Evolutionary conservation across 768 basidiomycete genomes (phyloP), one percentile per base, ranked within the genome.

Genomic region (Leccinum olivaceopallidum): DNA sequence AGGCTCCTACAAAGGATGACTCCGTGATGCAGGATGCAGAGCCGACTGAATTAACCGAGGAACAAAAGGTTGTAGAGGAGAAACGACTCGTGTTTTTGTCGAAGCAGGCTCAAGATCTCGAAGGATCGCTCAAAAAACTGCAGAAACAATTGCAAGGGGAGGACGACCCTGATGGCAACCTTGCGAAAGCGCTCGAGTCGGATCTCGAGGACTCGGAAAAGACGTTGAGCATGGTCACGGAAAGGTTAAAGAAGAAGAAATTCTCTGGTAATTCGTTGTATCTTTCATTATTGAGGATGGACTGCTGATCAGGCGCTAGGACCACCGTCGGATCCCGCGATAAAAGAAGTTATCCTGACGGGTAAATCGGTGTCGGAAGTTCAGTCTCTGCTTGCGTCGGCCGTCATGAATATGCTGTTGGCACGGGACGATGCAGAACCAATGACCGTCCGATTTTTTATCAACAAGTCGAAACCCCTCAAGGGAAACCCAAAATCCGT

Each of bases 51-150:
- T 64, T 73, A 32, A 72, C 62, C 4, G 10, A 49, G 8, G 67
- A 64, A 2, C 72, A 73, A 60, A 64, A 63, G 12, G 63, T 13
- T 20, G 51, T 57, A 0, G 70, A 73, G 60, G 62, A 50, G 14
- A 73, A 61, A 39, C 71, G 71, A 4, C 7, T 5, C 4, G 62
- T 48, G 6, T 73, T 73, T 39, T 60, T 73, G 54, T 9, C 5
- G 57, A 22, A 18, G 16, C 65, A 71, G 42, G 39, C 63, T 49
- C 13, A 49, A 44, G 63, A 64, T n/a, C 61, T 71, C 12, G 60
- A 73, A 26, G 6, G 4, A 22, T 8, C 8, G 51, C 48, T 0
- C 2, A 39, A 30, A n/a, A 30, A 52, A 34, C 34, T 73, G 2
- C 59, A 42, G 32, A n/a, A 3, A 49, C 32, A 20, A 2, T 34